Percentiles rank a stretch among this genome's conserved stretches.
Evolutionary conservation across 306 rosid genomes (phyloP).

Genomic region (Quercus robur): DNA sequence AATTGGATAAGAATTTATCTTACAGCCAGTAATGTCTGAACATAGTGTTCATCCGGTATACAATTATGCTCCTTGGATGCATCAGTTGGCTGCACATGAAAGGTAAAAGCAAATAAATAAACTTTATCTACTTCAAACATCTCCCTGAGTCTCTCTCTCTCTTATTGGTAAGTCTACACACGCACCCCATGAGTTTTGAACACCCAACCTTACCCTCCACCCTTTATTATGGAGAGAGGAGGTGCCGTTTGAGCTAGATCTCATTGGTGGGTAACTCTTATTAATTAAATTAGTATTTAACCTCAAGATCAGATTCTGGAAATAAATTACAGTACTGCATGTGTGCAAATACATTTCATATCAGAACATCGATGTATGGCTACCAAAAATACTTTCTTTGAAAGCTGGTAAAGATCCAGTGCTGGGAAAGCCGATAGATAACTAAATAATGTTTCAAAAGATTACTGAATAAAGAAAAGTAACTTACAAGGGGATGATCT

Average conservation of each 20-base stretch:
- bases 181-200: too few species aligned
- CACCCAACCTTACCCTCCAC: too few species aligned
- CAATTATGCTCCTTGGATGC: slow-evolving; percentile 84
- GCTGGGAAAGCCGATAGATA: not conserved
- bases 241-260: too few species aligned
- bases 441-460: not conserved
- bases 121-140: slow-evolving; percentile 9
- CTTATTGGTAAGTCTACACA: too few species aligned
- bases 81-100: slow-evolving; percentile 77
- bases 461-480: slow-evolving; percentile 11
- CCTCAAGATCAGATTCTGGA: not conserved
- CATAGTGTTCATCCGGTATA: slow-evolving; percentile 97
- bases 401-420: not conserved
- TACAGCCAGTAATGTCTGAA: slow-evolving; percentile 91
- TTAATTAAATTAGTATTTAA: not conserved
- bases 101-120: slow-evolving; percentile 8
- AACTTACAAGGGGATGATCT: slow-evolving; percentile 79
- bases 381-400: not conserved
- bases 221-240: too few species aligned
- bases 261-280: not conserved
- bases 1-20: slow-evolving; percentile 23
- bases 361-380: not conserved
- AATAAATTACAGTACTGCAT: not conserved
- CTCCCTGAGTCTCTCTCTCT: not conserved
- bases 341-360: not conserved